phyloP scores from a whole-genome alignment of 305 asterid genomes.

The Fraxinus baroniana region DNA sequence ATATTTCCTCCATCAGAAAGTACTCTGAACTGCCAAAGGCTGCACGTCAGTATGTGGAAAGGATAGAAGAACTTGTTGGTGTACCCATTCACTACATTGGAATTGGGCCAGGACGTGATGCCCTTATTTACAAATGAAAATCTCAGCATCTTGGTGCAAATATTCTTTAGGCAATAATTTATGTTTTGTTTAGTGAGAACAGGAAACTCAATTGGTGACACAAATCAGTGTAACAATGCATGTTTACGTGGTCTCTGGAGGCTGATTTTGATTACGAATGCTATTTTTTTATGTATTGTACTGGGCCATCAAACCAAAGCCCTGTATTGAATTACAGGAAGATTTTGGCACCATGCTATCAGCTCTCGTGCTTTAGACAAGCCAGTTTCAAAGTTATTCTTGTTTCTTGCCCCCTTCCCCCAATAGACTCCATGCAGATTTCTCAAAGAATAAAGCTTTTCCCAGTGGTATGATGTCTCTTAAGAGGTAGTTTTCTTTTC shows the following conservation, averaged over 20 bases:
- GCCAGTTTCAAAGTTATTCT: background rate
- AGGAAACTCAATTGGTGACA: background rate
- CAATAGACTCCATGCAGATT: background rate
- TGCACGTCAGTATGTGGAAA: constrained; percentile 72
- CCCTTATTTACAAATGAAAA: constrained; percentile 79
- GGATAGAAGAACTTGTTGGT: constrained; percentile 88
- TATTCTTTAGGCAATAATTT: background rate
- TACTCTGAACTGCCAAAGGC: constrained; percentile 86
- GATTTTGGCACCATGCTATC: background rate
- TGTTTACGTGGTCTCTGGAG: background rate
- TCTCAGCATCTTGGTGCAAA: background rate
- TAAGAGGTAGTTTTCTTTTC: background rate
- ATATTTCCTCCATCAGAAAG: constrained; percentile 74
- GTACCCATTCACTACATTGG: constrained; percentile 92
- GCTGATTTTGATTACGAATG: background rate
- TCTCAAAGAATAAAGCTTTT: background rate
- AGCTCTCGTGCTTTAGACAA: background rate
- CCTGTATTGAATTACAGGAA: background rate
- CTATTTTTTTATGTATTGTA: background rate
- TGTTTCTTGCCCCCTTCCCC: background rate
- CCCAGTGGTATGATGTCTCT: background rate
- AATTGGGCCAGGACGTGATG: constrained; percentile 93
- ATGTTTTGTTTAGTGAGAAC: background rate
- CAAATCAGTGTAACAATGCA: background rate
- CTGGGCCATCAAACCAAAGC: background rate